A percentile compares a stretch with the other conserved stretches of the same genome.
These are phyloP conservation scores for Scenedesmus sp. DNA, from an alignment of 163 green algal genomes.

Conservation along the genomic window DNA sequence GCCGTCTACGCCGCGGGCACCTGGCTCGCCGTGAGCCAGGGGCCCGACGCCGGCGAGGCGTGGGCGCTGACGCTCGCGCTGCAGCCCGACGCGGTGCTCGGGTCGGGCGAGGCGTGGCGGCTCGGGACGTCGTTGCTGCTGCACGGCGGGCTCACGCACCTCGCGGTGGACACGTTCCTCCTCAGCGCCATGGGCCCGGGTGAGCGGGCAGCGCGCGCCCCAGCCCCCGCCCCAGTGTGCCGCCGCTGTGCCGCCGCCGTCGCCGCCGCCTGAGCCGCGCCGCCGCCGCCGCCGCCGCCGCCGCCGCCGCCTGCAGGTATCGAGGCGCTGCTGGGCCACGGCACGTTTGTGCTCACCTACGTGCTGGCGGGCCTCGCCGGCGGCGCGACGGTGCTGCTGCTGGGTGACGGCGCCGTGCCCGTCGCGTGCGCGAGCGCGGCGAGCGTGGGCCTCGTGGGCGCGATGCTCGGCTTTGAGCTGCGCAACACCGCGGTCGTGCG, in stretches of 20 bases:
- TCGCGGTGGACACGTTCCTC: constrained; percentile 32
- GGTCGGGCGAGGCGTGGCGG: constrained; percentile 24
- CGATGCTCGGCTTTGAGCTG: constrained; percentile 44
- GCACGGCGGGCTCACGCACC: constrained; percentile 37
- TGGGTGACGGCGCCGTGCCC: neutral
- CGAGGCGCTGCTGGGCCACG: constrained; percentile 43
- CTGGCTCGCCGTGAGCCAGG: constrained; percentile 33
- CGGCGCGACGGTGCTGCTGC: constrained; percentile 11
- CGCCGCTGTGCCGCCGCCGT: neutral
- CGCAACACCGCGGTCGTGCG: constrained; percentile 24
- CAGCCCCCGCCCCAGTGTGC: too few relatives aligned
- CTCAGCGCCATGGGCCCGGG: constrained; percentile 29
- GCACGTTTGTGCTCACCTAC: constrained; percentile 43
- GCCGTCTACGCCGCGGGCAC: constrained; percentile 41
- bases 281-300: neutral
- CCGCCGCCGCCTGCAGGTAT: constrained; percentile 23
- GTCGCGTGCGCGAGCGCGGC: constrained; percentile 22
- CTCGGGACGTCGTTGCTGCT: constrained; percentile 38
- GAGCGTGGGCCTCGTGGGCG: constrained; percentile 22
- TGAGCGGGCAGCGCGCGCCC: neutral
- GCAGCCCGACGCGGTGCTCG: constrained; percentile 22
- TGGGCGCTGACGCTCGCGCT: constrained; percentile 29
- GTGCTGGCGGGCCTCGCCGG: constrained; percentile 30
- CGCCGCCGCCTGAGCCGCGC: neutral
- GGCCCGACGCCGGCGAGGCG: constrained; percentile 12